Base-by-base conservation (phyloP, 768 basidiomycete genomes). In the Terana coerulea region DNA sequence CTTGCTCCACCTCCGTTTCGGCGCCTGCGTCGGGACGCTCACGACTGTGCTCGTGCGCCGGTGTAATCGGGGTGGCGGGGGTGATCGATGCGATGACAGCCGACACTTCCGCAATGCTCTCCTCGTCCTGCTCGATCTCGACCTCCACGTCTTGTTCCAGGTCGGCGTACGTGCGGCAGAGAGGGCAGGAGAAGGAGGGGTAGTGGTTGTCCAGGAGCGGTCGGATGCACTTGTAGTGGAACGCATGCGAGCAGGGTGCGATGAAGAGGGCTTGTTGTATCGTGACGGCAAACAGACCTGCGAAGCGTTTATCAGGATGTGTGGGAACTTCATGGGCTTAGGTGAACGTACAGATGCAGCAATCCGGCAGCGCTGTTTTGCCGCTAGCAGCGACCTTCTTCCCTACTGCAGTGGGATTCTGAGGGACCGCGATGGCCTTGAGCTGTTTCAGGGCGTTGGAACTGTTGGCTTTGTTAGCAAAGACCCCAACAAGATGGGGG, bases 241-340 rank as follows among this genome's bases (percentile, higher is more conserved):
- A 92, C 0, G 93, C 86, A 67, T 99, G 95, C 1, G 91, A 94
- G 70, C 95, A 99, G 0, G 95, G 95, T 25, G 95, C 93, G 64
- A 99, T 95, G 74, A 99, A 98, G 42, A 98, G 81, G 0, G 93
- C 89, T 69, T 99, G 95, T 55, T 86, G 90, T 65, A 98, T 94
- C 1, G 91, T 88, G 0, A 98, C 93, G 21, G 83, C 72, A 73
- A 95, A 99, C 24, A 88, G 69, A 65, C 81, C 80, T 81, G 48
- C 9, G 11, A 14, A 41, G 21, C 28, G 28, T 21, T 30, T 6
- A 29, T 46, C 45, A 46, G 45, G 15, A 11, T 15, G 29, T 42
- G 31, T 29, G n/a, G n/a, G n/a, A n/a, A n/a, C 21, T n/a, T n/a
- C n/a, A n/a, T n/a, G n/a, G n/a, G n/a, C n/a, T n/a, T n/a, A n/a